Evolutionary conservation across 2,329 filamentous ascomycete genomes (phyloP).

Genomic region (Fusarium sp.): DNA sequence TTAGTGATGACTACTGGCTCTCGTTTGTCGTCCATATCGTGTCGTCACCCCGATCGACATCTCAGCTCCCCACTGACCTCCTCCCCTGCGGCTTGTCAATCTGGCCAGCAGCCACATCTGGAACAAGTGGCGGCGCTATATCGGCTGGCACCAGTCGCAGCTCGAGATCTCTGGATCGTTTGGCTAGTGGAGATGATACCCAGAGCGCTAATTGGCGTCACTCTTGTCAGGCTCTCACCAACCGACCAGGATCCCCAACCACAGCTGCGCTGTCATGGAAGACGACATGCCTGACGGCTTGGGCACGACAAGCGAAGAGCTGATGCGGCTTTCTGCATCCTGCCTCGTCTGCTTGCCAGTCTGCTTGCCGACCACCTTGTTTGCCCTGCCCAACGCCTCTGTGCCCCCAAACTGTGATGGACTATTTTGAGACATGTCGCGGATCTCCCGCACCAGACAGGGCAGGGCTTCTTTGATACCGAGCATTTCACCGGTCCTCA

Average conservation of each 20-base stretch:
- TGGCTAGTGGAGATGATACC: slow-evolving; percentile 25
- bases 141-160: slow-evolving; percentile 12
- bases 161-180: slow-evolving; percentile 18
- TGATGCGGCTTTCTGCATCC: slow-evolving; percentile 1
- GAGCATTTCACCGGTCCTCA: background rate
- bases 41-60: slow-evolving; percentile 28
- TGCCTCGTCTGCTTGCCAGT: background rate
- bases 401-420: background rate
- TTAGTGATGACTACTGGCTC: slow-evolving; percentile 18
- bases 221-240: slow-evolving; percentile 19
- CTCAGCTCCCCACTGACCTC: slow-evolving; percentile 22
- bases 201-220: slow-evolving; percentile 26
- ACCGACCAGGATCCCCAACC: slow-evolving; percentile 22
- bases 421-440: background rate
- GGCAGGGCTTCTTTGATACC: background rate
- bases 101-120: slow-evolving; percentile 24
- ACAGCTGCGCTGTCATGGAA: slow-evolving; percentile 2
- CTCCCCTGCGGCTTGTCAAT: slow-evolving; percentile 34
- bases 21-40: slow-evolving; percentile 10
- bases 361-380: background rate
- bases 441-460: background rate
- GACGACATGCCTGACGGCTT: slow-evolving; percentile 7
- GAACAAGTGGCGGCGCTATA: slow-evolving; percentile 19
- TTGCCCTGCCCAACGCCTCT: background rate
- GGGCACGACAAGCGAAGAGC: background rate